Base-by-base conservation (phyloP, 345 rosid species). In the Eucalyptus polyanthemos region DNA sequence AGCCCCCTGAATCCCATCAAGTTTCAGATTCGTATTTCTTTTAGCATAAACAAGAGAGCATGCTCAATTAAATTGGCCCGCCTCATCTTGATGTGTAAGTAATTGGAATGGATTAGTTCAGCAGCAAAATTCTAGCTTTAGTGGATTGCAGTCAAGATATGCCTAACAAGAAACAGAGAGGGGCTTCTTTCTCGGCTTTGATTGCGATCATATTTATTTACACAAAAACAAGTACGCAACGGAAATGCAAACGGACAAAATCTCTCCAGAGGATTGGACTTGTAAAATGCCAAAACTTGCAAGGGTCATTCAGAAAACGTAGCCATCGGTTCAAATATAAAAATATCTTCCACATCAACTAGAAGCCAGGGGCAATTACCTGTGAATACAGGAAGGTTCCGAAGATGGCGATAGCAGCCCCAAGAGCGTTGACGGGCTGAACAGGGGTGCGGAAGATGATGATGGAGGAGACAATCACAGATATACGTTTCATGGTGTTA, bases 361-460 rank as follows among this genome's bases (percentile, higher is more conserved):
- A 47, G 86, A 54, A 88, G 62, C 31, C 62, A 22, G 31, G 31
- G 22, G 34, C 44, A 37, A 27, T 81, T 92, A 97, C 99, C 99
- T 98, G 99, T 50, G 99, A 98, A 87, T 98, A 98, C 91, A 98
- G 90, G 98, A 98, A 98, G 87, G 99, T 97, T 90, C 99, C 99
- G 15, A 98, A 94, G 93, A 97, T 88, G 9, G 99, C 99, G 14
- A 98, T 96, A 93, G 99, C 99, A 42, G 99, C 99, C 89, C 99
- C 99, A 86, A 98, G 96, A 31, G 98, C 97, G 80, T 98, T 98
- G 89, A 97, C 89, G 5, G 99, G 99, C 92, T 93, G 99, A 90
- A 98, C 94, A 49, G 99, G 99, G n/a, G 99, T 97, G 91, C 80
- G 99, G 97, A 98, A 98, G 93, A 98, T 96, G 91, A 98, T 98